Evolutionary conservation across 805 yeast species (phyloP).

Genomic region (Starmerella sirachaensis): DNA sequence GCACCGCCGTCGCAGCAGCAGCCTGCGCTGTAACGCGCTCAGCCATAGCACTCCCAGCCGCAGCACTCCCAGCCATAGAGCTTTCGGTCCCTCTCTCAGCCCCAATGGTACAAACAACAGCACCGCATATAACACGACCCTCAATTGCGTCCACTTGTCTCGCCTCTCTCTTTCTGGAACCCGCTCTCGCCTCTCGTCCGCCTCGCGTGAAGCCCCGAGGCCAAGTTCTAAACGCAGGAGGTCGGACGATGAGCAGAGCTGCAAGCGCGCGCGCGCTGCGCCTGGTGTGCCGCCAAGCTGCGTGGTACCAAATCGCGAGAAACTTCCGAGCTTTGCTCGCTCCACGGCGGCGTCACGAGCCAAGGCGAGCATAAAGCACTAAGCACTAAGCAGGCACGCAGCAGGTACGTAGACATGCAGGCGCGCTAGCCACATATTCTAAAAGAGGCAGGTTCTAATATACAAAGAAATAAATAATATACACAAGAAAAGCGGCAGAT

Average conservation of each 20-base stretch:
- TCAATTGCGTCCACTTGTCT: background rate
- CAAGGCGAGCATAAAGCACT: background rate
- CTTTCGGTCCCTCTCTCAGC: background rate
- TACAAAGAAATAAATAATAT: constrained; percentile 2
- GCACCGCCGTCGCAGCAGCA: background rate
- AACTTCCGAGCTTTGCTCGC: constrained; percentile 10
- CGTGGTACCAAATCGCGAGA: background rate
- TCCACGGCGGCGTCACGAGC: constrained; percentile 14
- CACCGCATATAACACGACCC: background rate
- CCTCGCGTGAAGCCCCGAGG: too few species aligned
- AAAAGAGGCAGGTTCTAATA: background rate
- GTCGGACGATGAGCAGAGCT: background rate
- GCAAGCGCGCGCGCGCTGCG: background rate
- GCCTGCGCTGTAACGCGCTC: background rate
- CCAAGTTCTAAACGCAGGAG: background rate
- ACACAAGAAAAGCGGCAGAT: background rate
- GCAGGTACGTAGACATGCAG: background rate
- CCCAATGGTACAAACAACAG: background rate
- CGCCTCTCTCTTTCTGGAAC: too few species aligned
- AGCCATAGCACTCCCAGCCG: too few species aligned
- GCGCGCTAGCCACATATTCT: background rate
- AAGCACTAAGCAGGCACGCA: background rate
- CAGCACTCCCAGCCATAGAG: too few species aligned
- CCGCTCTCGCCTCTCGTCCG: too few species aligned
- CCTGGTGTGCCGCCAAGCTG: background rate